These are phyloP conservation scores for Ophiostoma novo-ulmi DNA, from an alignment of 2,329 filamentous ascomycete species.

Conservation along the genomic window DNA sequence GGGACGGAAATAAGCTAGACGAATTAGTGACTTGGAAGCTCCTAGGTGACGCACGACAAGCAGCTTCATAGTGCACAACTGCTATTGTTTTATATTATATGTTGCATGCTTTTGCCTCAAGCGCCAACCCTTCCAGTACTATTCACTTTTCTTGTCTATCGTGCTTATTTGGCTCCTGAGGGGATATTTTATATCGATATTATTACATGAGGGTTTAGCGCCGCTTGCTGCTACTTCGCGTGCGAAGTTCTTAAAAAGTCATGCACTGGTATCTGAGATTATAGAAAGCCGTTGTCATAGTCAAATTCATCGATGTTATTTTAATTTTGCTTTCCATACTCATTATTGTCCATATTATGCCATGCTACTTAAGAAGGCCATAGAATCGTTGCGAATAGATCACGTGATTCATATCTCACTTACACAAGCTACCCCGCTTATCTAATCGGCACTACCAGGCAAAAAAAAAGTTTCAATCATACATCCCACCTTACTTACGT, in stretches of 20 bases:
- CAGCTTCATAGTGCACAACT: no score
- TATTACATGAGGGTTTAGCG: neutral
- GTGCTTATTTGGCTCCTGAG: neutral
- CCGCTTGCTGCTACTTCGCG: no score
- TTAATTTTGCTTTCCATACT: neutral
- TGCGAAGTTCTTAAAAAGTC: no score
- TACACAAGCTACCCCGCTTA: constrained; percentile 17
- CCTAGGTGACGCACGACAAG: neutral
- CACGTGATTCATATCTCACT: constrained; percentile 13
- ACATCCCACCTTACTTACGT: constrained; percentile 21
- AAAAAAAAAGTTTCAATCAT: constrained; percentile 21
- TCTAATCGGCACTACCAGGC: constrained; percentile 24
- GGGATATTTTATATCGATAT: neutral
- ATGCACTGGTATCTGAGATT: no score
- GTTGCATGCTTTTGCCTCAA: neutral
- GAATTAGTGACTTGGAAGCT: neutral
- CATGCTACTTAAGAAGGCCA: neutral
- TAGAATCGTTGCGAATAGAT: constrained; percentile 39
- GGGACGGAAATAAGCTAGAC: constrained; percentile 39
- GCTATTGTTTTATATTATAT: no score
- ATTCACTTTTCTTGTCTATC: neutral
- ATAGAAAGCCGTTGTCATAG: no score
- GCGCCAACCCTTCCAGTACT: neutral
- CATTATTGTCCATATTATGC: no score
- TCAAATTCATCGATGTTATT: no score